Evolutionary conservation across 495 filamentous ascomycete species (phyloP), one percentile per base, ranked within the genome.

Genomic region (Aspergillus indologenus): DNA sequence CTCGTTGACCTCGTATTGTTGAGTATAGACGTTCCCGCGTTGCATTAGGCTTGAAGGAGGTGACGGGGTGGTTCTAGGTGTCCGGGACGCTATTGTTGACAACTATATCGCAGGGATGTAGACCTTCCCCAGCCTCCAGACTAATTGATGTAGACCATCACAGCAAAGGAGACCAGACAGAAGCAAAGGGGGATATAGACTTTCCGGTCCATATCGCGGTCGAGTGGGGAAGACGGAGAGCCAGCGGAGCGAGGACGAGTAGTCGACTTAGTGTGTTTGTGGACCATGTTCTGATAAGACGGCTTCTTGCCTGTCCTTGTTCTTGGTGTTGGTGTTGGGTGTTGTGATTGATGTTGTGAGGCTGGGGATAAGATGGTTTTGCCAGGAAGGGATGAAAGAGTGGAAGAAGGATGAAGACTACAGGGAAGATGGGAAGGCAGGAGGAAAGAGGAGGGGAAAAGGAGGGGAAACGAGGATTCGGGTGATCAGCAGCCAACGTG

Each of bases 101-200:
- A 12, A 29, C 8, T 15, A 51, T 17, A 31, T 11, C 47, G 21
- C 15, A 18, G 22, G 23, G 23, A 31, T 18, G 19, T 51, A 7
- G 48, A 31, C 29, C 48, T 29, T 24, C 24, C 26, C 48, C 17
- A 18, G 23, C 15, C 17, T 14, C 23, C 29, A 18, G 34, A 48
- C 58, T 43, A 75, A 64, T 73, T 71, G 63, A 67, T 53, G 53
- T 74, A 77, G 61, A 70, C 70, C 65, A 77, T 70, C 52, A 77
- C 74, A 11, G 74, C 74, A 57, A 77, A 77, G 42, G 74, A 77
- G 60, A 77, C 66, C 44, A 77, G 64, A 63, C 74, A 77, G 66
- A 77, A 72, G 58, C 74, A 75, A 21, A 77, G 68, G 17, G 74
- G 74, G 42, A 77, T 75, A 53, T 73, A 75, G 59, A 74, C 70